Percentiles rank a stretch among this genome's conserved stretches.
Conservation (phyloP, 108 stramenopile genomes). For the Nitzschia sp. region DNA sequence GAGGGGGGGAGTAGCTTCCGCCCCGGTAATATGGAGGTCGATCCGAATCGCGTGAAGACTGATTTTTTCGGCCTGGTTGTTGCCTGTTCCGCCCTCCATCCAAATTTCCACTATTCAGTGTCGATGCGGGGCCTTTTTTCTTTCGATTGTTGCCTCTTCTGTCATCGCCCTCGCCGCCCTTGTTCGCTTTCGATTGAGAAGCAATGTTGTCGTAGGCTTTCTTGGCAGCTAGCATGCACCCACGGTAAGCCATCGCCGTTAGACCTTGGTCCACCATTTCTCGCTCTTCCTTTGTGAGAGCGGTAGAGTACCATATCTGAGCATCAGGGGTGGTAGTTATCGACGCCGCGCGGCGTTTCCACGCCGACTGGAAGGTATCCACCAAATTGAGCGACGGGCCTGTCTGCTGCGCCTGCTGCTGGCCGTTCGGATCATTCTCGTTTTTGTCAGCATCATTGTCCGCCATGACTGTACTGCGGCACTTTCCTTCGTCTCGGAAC, state of each 20-base stretch:
- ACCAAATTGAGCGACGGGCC: constrained; percentile 3
- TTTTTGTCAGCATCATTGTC: neutral
- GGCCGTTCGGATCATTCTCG: neutral
- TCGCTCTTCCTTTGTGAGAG: constrained; percentile 35
- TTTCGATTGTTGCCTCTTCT: constrained; percentile 9
- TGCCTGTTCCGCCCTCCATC: neutral
- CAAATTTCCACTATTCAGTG: constrained; percentile 1
- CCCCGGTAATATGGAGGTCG: constrained; percentile 9
- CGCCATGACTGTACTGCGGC: neutral
- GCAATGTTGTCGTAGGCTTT: constrained; percentile 61
- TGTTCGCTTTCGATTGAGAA: constrained; percentile 44
- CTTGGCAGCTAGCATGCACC: constrained; percentile 68
- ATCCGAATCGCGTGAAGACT: neutral
- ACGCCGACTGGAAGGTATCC: constrained; percentile 12
- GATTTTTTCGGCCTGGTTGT: neutral
- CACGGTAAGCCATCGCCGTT: constrained; percentile 59
- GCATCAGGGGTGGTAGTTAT: constrained; percentile 14
- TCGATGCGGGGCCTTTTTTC: neutral
- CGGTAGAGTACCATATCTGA: constrained; percentile 18
- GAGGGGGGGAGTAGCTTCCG: constrained; percentile 8
- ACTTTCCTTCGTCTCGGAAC: neutral
- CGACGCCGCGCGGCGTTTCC: constrained; percentile 6
- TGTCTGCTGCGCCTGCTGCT: neutral
- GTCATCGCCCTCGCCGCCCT: neutral
- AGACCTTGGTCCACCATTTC: constrained; percentile 57